These are phyloP conservation scores for Dinochytrium kinnereticum DNA, from an alignment of 371 early-diverging fungal species.

Conservation along the genomic window DNA sequence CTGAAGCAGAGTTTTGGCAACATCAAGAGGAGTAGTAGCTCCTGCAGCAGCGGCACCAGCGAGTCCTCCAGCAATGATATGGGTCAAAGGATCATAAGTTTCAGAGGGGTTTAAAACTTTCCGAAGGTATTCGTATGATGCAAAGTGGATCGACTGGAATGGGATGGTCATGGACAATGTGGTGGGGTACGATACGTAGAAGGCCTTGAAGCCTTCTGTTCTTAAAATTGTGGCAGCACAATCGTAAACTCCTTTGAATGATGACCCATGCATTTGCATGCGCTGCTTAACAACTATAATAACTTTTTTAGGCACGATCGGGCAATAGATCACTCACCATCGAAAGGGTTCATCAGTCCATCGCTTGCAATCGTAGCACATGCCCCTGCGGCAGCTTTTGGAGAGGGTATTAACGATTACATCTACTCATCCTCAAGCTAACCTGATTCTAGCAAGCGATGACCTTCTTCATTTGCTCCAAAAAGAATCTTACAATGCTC, in stretches of 20 bases:
- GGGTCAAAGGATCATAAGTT: slow-evolving; percentile 82
- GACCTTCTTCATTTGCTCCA: slow-evolving; percentile 60
- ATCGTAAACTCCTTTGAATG: slow-evolving; percentile 63
- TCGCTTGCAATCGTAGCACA: slow-evolving; percentile 89
- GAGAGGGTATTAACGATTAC: slow-evolving; percentile 10
- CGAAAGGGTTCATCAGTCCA: slow-evolving; percentile 94
- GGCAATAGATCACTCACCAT: slow-evolving; percentile 59
- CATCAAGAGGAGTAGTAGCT: slow-evolving; percentile 93
- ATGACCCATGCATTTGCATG: slow-evolving; percentile 76
- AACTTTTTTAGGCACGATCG: not conserved
- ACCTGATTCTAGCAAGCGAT: slow-evolving; percentile 71
- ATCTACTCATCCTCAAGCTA: slow-evolving; percentile 21
- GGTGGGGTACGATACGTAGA: slow-evolving; percentile 91
- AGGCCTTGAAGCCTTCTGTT: slow-evolving; percentile 81
- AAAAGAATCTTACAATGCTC: slow-evolving; percentile 84
- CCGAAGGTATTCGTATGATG: slow-evolving; percentile 84
- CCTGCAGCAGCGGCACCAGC: slow-evolving; percentile 92
- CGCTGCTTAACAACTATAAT: slow-evolving; percentile 88
- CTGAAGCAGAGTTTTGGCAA: slow-evolving; percentile 91
- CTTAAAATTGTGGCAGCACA: slow-evolving; percentile 69
- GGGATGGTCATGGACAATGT: slow-evolving; percentile 90
- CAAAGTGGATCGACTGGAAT: slow-evolving; percentile 89
- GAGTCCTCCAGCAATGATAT: slow-evolving; percentile 83
- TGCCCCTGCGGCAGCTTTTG: slow-evolving; percentile 81
- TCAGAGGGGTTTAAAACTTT: slow-evolving; percentile 76